Conservation (phyloP, 106 monocot genomes). For the Xerophyta viscosa region DNA sequence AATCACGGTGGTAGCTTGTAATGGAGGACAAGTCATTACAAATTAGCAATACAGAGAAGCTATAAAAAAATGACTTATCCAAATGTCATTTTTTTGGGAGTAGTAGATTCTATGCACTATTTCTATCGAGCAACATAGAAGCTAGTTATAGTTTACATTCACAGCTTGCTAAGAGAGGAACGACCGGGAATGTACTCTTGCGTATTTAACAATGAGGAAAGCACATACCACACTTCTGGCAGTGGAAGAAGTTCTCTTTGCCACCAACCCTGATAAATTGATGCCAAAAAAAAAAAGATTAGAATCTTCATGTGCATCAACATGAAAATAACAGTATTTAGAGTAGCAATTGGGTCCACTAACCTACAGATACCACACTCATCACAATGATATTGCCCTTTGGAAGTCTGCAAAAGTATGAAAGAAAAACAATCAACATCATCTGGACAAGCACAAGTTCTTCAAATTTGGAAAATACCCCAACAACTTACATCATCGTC, state of each 20-base stretch:
- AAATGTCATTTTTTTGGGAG: no score
- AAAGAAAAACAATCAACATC: neutral
- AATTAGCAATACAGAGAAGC: no score
- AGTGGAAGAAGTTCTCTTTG: conserved; percentile 76
- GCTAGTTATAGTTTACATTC: neutral
- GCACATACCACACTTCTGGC: conserved; percentile 77
- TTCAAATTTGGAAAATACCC: neutral
- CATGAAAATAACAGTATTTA: neutral
- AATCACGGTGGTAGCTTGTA: no score
- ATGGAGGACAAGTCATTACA: no score
- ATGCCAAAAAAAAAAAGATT: no score
- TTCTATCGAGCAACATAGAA: no score
- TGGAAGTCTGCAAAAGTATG: conserved; percentile 24
- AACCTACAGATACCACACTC: conserved; percentile 90
- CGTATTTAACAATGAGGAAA: neutral
- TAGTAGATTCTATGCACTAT: no score
- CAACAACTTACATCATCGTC: conserved; percentile 62
- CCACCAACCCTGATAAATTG: conserved; percentile 56
- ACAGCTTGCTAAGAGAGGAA: no score
- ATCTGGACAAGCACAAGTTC: neutral
- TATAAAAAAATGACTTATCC: no score
- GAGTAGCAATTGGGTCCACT: neutral
- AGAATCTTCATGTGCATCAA: no score
- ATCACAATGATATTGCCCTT: conserved; percentile 72
- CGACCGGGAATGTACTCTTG: neutral